Evolutionary conservation across 2,329 filamentous ascomycete genomes (phyloP), one percentile per base, ranked within the genome.

Genomic region (Aspergillus persii): DNA sequence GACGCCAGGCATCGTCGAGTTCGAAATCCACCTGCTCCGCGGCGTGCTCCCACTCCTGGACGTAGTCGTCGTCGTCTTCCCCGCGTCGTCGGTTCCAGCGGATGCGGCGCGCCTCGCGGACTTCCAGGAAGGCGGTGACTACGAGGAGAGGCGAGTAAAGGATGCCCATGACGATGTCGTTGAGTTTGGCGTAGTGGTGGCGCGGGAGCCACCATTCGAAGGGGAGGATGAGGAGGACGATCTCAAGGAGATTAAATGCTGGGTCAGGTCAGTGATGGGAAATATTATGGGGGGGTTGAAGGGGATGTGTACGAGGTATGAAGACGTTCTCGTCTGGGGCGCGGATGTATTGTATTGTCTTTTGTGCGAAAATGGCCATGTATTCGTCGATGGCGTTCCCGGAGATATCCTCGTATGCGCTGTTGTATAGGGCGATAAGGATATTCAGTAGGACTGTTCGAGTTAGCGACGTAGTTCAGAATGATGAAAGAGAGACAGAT

Each of bases 301-400:
- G 9, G 8, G 33, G 33, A 15, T 15, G 15, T 76, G 65, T 69
- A 80, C 78, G 95, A 0, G 95, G 88, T 69, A 99, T 96, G 77
- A 95, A 99, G 57, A 99, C 95, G 67, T 99, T 99, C 75, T 99
- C 95, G 68, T 99, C 95, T 0, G 95, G 95, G 0, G 95, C 95
- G 52, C 95, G 91, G 18, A 98, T 91, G 69, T 97, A 99, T 69
- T 96, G 92, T 84, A 98, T 91, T 0, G 95, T 97, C 77, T 96
- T 96, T 66, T 96, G 90, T 0, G 91, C 85, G 76, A 96, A 97
- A 3, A 98, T 84, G 0, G 92, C 94, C 73, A 99, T 88, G 76
- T 92, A 99, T 75, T 99, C 95, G 74, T 99, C 95, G 65, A 92
- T 89, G 4, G 95, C 92, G 71, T 99, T 90, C 50, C 90, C 88